Base-by-base conservation (phyloP, 108 stramenopile species). In the Skeletonema tropicum region DNA sequence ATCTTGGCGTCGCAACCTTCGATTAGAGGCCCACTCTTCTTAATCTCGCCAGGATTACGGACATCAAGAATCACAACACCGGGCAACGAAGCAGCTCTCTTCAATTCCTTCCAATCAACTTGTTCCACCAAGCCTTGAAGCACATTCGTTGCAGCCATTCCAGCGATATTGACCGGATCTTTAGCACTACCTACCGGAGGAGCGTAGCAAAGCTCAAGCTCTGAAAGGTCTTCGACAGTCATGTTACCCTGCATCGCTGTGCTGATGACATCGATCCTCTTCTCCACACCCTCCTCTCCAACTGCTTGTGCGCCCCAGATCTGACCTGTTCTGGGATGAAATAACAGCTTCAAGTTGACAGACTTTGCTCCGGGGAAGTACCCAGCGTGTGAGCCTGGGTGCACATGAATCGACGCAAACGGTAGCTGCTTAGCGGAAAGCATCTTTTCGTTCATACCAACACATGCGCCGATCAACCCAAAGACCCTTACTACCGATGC, bases 401-500 rank as follows among this genome's bases (percentile, higher is more conserved):
- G 87, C 14, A 90, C 78, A 63, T 90, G 89, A 57, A 90, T 83
- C 17, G 73, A 59, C 14, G 71, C 61, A 63, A 77, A 85, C 8
- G 89, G 83, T n/a, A 88, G 52, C 21, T 69, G 68, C 63, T 80
- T 82, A 13, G 80, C 65, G 3, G 36, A 23, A 12, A 90, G 72
- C 76, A 88, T 79, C 69, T 88, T 90, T 70, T 90, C 89, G 61
- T 90, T 90, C 77, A 88, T 64, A 30, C 89, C 89, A 48, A 90
- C 89, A 59, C 79, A 75, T 19, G 89, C 89, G 19, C 85, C 85
- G 14, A 86, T 75, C 45, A 85, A 64, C 5, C 86, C 77, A 59
- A 90, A 90, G 19, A 85, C 80, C 19, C 89, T 74, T 3, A 90
- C 87, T 17, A 90, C 85, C 26, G 76, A 78, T 33, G 85, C 85